Base-by-base conservation (phyloP, 768 basidiomycete genomes). In the Hemileccinum rubropunctum region DNA sequence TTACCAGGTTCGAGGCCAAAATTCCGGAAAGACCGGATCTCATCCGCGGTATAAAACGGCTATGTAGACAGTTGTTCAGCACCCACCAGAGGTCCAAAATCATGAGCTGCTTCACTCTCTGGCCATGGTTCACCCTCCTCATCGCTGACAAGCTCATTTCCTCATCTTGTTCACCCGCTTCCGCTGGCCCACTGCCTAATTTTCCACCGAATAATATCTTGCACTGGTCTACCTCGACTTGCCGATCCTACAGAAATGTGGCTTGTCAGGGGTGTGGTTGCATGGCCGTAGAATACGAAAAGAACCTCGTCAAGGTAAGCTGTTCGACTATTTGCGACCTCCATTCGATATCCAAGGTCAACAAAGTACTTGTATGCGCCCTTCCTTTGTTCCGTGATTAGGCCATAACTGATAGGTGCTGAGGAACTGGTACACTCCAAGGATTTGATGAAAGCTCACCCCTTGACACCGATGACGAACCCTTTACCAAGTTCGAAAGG, bases 351-450 rank as follows among this genome's bases (percentile, higher is more conserved):
- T 41, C 82, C 91, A 50, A 81, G 76, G 60, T 90, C 91, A 32
- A 83, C 79, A 52, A 97, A 94, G 61, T 92, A 90, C 62, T 82
- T 87, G 66, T 92, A 88, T 5, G 75, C 47, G 0, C 90, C 88
- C 67, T 87, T 95, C 66, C 80, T 88, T 69, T 95, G 92, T 61
- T 94, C 86, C 1, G 90, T 90, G 14, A 98, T 78, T 38, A 95
- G 69, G 9, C 90, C 86, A 66, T 95, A 99, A 41, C 93, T 97
- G 56, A 15, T 20, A 37, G 41, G 52, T 23, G 27, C 52, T 53
- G 50, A 59, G 45, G 14, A 18, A 46, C 42, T 20, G 30, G 23
- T 3, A 30, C 5, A 15, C 32, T 47, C n/a, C 34, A n/a, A 50
- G 36, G 45, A 32, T 14, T 35, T 15, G 28, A 14, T 43, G 42